Conservation (phyloP, 257 asterid species). For the Gynochthodes officinalis region DNA sequence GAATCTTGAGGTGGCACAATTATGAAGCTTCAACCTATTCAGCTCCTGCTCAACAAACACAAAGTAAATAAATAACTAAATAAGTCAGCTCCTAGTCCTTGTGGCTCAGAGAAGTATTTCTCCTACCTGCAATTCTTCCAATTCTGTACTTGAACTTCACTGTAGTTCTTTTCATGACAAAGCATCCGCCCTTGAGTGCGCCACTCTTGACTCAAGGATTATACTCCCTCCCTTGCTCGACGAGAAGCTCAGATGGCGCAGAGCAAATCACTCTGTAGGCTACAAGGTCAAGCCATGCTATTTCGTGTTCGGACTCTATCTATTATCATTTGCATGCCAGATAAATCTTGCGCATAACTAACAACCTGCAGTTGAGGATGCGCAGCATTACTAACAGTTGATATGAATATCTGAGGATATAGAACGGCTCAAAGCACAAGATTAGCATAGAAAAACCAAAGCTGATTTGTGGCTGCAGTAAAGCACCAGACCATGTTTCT, state of each 20-base stretch:
- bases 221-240: background rate
- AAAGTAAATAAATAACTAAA: too few species aligned
- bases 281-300: constrained; percentile 41
- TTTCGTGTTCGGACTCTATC: constrained; percentile 82
- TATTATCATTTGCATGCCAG: constrained; percentile 92
- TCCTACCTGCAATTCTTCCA: background rate
- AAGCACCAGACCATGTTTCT: background rate
- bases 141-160: background rate
- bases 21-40: background rate
- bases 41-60: too few species aligned
- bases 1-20: background rate
- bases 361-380: constrained; percentile 55
- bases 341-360: constrained; percentile 88
- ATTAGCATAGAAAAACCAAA: background rate
- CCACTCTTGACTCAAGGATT: background rate
- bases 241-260: background rate
- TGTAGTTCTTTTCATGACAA: background rate
- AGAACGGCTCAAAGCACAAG: background rate
- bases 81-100: background rate
- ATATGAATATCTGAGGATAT: background rate
- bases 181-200: background rate
- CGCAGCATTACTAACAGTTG: constrained; percentile 4
- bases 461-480: background rate
- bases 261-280: background rate
- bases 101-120: background rate